phyloP scores from a whole-genome alignment of 495 filamentous ascomycete species.

The Ascodesmis nigricans region DNA sequence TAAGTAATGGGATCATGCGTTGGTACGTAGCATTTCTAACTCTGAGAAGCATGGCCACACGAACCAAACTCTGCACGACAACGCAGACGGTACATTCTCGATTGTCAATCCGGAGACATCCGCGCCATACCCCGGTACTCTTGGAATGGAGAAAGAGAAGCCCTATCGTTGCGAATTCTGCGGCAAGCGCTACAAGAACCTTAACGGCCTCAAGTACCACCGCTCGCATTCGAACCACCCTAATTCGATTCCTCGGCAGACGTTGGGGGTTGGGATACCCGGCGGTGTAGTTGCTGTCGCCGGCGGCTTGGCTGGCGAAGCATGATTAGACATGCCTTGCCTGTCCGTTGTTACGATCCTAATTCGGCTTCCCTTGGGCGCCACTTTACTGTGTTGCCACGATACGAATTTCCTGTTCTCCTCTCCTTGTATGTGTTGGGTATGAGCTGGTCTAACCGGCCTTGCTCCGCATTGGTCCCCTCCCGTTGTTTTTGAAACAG shows the following conservation, averaged over 20 bases:
- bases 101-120: slow-evolving; percentile 95
- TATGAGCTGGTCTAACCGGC: no score
- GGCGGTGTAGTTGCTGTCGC: slow-evolving; percentile 20
- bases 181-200: slow-evolving; percentile 97
- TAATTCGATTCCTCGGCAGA: background rate
- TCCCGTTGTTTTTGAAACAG: no score
- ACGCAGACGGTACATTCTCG: slow-evolving; percentile 87
- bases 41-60: slow-evolving; percentile 69
- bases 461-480: no score
- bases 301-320: slow-evolving; percentile 17
- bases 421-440: no score
- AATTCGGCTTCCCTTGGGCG: no score
- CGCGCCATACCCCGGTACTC: slow-evolving; percentile 76
- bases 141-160: slow-evolving; percentile 99
- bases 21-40: no score
- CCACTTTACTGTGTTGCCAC: no score
- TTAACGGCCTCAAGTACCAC: slow-evolving; percentile 78
- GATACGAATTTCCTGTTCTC: no score
- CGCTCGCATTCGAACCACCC: slow-evolving; percentile 19
- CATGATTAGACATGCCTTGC: slow-evolving; percentile 8
- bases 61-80: slow-evolving; percentile 86
- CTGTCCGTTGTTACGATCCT: no score
- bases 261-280: slow-evolving; percentile 1
- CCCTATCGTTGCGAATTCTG: slow-evolving; percentile 92
- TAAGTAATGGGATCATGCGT: no score